Evolutionary conservation across 306 rosid species (phyloP), one percentile per base, ranked within the genome.

Genomic region (Pyrus communis): DNA sequence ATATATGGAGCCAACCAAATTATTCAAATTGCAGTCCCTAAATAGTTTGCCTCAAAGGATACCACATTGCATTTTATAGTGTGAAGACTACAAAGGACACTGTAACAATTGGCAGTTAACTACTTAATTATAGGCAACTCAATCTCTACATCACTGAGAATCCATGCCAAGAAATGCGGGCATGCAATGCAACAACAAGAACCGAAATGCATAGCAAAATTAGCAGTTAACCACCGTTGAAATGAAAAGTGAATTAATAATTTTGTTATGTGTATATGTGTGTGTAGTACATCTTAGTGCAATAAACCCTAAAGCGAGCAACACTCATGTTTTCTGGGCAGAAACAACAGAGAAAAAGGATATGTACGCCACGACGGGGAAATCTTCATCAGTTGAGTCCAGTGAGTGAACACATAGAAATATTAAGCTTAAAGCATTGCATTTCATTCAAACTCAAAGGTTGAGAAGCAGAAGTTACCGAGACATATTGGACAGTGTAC

Each of bases 401-500:
- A 69, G 70, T 28, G 14, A 27, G 21, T 49, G 54, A 15, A 59
- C 28, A 33, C 22, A 58, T 2, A 19, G 4, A 11, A 28, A 4
- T 8, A 21, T 10, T 15, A 49, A n/a, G 25, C 5, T 52, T 17
- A 59, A 58, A 58, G 45, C 68, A 9, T 38, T 2, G 8, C 18
- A 78, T 17, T 11, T 23, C 21, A 43, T 38, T 43, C 18, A 22
- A 28, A 12, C 19, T 15, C 55, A 49, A 15, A 84, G 69, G 81
- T 79, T 77, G 9, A 81, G 77, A 60, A 22, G n/a, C 74, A 45
- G 79, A 85, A 81, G 75, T 78, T 86, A 93, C 98, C 98, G 18
- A 93, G 98, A 84, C 98, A 93, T 85, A 93, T 93, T 69, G 98
- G 98, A 82, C 98, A 93, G 75, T 93, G 97, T 63, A 93, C 96